These are phyloP conservation scores for Gossypium stocksii DNA, from an alignment of 345 rosid species.

Conservation along the genomic window DNA sequence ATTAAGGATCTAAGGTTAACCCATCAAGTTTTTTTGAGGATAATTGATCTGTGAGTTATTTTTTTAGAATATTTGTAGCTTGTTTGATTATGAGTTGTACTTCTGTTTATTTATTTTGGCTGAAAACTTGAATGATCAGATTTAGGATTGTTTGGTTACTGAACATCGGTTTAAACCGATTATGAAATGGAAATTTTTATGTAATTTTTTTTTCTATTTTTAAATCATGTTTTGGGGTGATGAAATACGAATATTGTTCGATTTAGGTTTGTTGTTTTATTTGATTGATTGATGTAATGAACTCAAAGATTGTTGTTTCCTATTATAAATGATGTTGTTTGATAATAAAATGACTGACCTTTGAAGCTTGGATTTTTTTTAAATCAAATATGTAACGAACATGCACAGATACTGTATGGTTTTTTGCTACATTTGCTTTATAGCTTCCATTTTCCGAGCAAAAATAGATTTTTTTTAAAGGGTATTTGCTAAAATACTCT, in stretches of 20 bases:
- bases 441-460: conserved; percentile 11
- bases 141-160: conserved; percentile 12
- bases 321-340: neutral
- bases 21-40: conserved; percentile 25
- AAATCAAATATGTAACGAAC: conserved; percentile 18
- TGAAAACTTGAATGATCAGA: conserved; percentile 33
- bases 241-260: neutral
- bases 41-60: conserved; percentile 57
- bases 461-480: conserved; percentile 4
- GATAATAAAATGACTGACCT: conserved; percentile 1
- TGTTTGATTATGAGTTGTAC: conserved; percentile 32
- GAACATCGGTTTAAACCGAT: conserved; percentile 8
- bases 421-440: conserved; percentile 32
- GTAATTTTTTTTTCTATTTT: neutral
- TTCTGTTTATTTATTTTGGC: neutral
- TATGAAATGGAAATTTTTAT: neutral
- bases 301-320: neutral
- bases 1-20: conserved; percentile 28
- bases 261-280: neutral
- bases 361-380: neutral
- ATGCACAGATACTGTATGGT: conserved; percentile 8
- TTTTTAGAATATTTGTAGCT: conserved; percentile 19
- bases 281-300: conserved; percentile 1
- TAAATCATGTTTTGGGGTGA: neutral
- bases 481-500: conserved; percentile 17